These are phyloP conservation scores for Boletus speciosus DNA, from an alignment of 768 basidiomycete species.

Conservation along the genomic window DNA sequence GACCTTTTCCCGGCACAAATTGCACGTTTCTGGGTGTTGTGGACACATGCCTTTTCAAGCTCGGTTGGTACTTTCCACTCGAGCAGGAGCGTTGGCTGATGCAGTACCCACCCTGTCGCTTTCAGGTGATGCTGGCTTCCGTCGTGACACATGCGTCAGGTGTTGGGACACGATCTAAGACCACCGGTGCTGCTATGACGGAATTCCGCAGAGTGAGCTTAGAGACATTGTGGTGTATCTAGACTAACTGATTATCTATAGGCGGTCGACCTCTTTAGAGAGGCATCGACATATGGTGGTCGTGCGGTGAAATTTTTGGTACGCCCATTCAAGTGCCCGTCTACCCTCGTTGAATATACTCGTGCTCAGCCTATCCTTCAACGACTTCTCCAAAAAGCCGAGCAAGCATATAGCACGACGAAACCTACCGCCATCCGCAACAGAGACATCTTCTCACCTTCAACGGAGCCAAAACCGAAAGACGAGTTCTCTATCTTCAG, in stretches of 20 bases:
- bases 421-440: conserved; percentile 43
- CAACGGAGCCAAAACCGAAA: conserved; percentile 42
- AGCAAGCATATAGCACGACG: conserved; percentile 47
- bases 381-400: conserved; percentile 60
- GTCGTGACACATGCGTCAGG: conserved; percentile 66
- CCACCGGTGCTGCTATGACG: conserved; percentile 64
- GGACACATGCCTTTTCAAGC: conserved; percentile 70
- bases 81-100: not conserved
- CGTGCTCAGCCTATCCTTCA: conserved; percentile 58
- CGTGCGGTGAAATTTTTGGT: conserved; percentile 70
- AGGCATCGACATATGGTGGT: conserved; percentile 59
- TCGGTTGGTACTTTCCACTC: conserved; percentile 39
- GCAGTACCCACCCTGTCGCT: not conserved
- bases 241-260: conserved; percentile 7
- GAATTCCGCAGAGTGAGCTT: conserved; percentile 46
- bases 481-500: conserved; percentile 76
- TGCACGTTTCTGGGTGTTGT: conserved; percentile 66
- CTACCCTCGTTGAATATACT: conserved; percentile 1
- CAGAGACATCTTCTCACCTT: conserved; percentile 56
- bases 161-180: conserved; percentile 48
- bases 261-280: conserved; percentile 63
- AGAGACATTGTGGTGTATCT: not conserved
- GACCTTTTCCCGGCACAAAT: conserved; percentile 53
- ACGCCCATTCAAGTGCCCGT: conserved; percentile 19
- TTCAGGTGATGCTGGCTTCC: conserved; percentile 70